Percentiles rank a stretch among this genome's conserved stretches.
phyloP scores from a whole-genome alignment of 2,329 filamentous ascomycete genomes.

The Penicillium paneum region DNA sequence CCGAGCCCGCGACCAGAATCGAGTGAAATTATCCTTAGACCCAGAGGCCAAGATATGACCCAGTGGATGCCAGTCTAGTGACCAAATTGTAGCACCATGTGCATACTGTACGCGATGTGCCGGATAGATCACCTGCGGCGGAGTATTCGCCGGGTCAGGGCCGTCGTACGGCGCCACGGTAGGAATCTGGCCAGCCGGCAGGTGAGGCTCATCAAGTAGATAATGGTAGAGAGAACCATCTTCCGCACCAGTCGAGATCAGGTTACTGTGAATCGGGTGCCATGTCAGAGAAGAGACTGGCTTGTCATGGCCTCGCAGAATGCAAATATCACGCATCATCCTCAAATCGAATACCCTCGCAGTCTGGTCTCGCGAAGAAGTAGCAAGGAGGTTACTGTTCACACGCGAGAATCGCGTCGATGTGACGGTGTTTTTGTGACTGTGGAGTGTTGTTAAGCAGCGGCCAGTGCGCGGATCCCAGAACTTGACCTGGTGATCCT shows the following conservation, averaged over 20 bases:
- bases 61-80: conserved; percentile 93
- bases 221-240: conserved; percentile 92
- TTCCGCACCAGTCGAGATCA: conserved; percentile 85
- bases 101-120: conserved; percentile 83
- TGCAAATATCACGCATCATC: conserved; percentile 96
- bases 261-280: conserved; percentile 87
- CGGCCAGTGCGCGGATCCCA: conserved; percentile 94
- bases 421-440: conserved; percentile 95
- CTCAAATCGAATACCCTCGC: conserved; percentile 90
- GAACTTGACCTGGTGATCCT: conserved; percentile 94
- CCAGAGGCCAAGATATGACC: conserved; percentile 94
- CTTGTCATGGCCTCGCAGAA: conserved; percentile 92
- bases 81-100: conserved; percentile 96
- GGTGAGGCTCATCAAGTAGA: conserved; percentile 90
- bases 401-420: conserved; percentile 87
- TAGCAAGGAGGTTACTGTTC: conserved; percentile 80
- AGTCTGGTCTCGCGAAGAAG: conserved; percentile 88
- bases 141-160: conserved; percentile 72
- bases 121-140: conserved; percentile 87
- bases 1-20: conserved; percentile 90
- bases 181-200: conserved; percentile 67
- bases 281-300: conserved; percentile 89
- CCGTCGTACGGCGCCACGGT: conserved; percentile 81
- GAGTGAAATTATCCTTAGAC: conserved; percentile 92
- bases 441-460: conserved; percentile 89